Conservation (phyloP, 768 basidiomycete genomes). For the Tremella fuciformis region DNA sequence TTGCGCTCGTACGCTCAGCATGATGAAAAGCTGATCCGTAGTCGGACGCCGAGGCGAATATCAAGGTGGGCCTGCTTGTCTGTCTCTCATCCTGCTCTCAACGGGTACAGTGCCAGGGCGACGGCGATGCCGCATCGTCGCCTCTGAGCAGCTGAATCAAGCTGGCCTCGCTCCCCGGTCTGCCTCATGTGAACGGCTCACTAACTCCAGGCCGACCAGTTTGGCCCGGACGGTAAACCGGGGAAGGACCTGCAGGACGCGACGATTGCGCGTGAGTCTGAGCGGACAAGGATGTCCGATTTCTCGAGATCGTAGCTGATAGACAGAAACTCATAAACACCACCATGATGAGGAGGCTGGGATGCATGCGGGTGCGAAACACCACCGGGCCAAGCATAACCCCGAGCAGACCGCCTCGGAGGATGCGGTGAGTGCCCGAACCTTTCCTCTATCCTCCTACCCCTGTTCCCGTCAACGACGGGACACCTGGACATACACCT, state of each 20-base stretch:
- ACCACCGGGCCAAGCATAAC: slow-evolving; percentile 21
- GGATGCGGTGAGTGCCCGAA: slow-evolving; percentile 21
- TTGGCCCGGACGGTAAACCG: slow-evolving; percentile 33
- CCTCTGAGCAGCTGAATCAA: too few relatives aligned
- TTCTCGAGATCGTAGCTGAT: background rate
- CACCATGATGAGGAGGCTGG: slow-evolving; percentile 25
- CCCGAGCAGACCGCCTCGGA: slow-evolving; percentile 19
- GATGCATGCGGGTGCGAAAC: slow-evolving; percentile 19
- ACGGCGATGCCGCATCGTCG: background rate
- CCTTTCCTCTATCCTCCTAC: background rate
- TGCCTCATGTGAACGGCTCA: too few relatives aligned
- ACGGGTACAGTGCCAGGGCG: background rate
- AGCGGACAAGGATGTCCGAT: background rate
- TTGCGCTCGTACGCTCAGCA: background rate
- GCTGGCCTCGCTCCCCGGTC: too few relatives aligned
- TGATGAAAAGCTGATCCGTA: slow-evolving; percentile 8
- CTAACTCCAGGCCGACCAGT: slow-evolving; percentile 35
- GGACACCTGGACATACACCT: too few relatives aligned
- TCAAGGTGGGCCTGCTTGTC: slow-evolving; percentile 35
- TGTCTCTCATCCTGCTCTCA: background rate
- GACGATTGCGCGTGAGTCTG: slow-evolving; percentile 37
- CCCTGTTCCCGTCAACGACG: background rate
- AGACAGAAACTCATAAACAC: slow-evolving; percentile 25
- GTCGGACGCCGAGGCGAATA: slow-evolving; percentile 46
- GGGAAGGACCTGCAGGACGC: slow-evolving; percentile 39